Conservation (phyloP, 1,139 yeast genomes). For the Wickerhamomyces sp. region DNA sequence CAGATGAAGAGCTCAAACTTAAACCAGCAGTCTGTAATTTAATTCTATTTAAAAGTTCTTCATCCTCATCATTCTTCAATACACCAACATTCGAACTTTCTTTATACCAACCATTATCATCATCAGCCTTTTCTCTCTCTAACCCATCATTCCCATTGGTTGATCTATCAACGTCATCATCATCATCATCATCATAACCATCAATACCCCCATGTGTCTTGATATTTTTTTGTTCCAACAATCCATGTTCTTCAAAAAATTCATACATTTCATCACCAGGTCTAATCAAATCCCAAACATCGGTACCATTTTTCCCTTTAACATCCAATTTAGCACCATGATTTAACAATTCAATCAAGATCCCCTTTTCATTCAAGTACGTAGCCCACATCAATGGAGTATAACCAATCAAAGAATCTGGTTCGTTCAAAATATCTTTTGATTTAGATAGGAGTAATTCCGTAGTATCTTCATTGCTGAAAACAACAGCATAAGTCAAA, state of each 20-base stretch:
- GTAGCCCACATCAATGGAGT: conserved; percentile 49
- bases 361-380: conserved; percentile 29
- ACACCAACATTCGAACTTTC: conserved; percentile 17
- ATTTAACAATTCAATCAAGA: conserved; percentile 33
- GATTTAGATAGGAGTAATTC: conserved; percentile 14
- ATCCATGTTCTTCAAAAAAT: conserved; percentile 35
- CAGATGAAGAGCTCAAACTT: conserved; percentile 4
- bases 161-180: conserved; percentile 19
- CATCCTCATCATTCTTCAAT: conserved; percentile 22
- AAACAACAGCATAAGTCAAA: conserved; percentile 48
- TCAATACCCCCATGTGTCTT: conserved; percentile 20
- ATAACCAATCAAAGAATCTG: conserved; percentile 35
- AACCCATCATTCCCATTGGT: too few species aligned
- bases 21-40: conserved; percentile 46
- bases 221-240: conserved; percentile 16
- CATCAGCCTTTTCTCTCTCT: conserved; percentile 11
- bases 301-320: conserved; percentile 28
- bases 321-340: conserved; percentile 35
- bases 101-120: conserved; percentile 21
- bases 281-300: conserved; percentile 33
- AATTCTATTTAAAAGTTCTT: conserved; percentile 41
- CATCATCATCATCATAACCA: conserved; percentile 22
- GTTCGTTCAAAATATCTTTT: conserved; percentile 24
- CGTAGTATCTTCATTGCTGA: conserved; percentile 38
- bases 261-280: conserved; percentile 34